These are phyloP conservation scores for Marasmius sp. DNA, from an alignment of 1,284 basidiomycete genomes.

Conservation along the genomic window DNA sequence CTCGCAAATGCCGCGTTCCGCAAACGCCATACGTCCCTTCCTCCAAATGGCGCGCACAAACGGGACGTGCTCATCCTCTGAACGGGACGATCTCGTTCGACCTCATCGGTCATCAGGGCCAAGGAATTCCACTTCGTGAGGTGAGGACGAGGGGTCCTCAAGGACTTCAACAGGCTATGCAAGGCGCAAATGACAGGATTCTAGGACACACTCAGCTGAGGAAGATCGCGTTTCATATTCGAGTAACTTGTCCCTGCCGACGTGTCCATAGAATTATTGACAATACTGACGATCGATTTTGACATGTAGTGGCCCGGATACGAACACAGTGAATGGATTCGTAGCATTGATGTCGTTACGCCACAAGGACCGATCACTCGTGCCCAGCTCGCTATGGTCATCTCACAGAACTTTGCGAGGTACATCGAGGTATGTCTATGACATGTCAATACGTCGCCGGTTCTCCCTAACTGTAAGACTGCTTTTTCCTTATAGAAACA, in stretches of 20 bases:
- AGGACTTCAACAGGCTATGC: conserved; percentile 33
- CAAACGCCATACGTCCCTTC: conserved; percentile 27
- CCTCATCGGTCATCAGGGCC: conserved; percentile 31
- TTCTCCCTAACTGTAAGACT: too few species aligned
- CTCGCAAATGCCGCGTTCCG: conserved; percentile 26
- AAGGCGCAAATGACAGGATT: conserved; percentile 37
- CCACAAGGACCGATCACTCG: conserved; percentile 34
- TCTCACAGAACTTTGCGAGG: conserved; percentile 29
- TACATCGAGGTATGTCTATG: conserved; percentile 28
- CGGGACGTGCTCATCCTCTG: conserved; percentile 14
- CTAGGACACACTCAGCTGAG: conserved; percentile 28
- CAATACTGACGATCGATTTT: background rate
- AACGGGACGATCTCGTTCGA: conserved; percentile 36
- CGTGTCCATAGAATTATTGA: background rate
- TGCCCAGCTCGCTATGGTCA: conserved; percentile 28
- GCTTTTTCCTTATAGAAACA: conserved; percentile 21
- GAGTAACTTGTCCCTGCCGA: conserved; percentile 27
- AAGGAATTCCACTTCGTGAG: conserved; percentile 44
- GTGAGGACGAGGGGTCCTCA: conserved; percentile 29
- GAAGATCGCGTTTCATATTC: conserved; percentile 35
- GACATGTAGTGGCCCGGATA: conserved; percentile 46
- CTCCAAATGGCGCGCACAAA: conserved; percentile 22
- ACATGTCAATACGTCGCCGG: background rate
- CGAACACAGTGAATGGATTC: conserved; percentile 35
- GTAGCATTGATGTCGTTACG: conserved; percentile 31